Percentiles rank a stretch among this genome's conserved stretches.
phyloP scores from a whole-genome alignment of 345 rosid genomes.

The Moricandia arvensis region DNA sequence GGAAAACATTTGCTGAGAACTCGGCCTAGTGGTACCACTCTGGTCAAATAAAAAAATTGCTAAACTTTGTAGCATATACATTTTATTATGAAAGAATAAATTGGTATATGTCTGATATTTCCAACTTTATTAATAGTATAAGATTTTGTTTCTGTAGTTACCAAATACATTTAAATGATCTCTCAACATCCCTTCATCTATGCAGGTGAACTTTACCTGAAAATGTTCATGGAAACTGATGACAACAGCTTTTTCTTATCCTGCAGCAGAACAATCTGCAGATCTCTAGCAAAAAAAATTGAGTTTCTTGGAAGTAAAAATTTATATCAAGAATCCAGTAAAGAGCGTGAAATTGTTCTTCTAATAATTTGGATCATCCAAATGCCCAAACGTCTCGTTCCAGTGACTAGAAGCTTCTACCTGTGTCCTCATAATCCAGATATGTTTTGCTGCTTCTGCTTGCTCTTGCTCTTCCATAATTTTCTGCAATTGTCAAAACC shows the following conservation, averaged over 20 bases:
- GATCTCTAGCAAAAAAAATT: conserved; percentile 10
- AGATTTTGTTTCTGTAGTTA: no score
- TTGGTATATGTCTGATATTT: no score
- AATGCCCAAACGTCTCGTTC: conserved; percentile 57
- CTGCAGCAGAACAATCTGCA: conserved; percentile 22
- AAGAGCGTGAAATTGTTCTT: background rate
- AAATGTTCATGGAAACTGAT: no score
- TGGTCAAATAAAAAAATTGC: background rate
- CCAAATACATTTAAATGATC: no score
- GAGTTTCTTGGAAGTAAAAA: conserved; percentile 15
- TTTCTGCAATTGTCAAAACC: conserved; percentile 48
- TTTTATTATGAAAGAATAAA: background rate
- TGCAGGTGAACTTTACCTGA: no score
- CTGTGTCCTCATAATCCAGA: conserved; percentile 67
- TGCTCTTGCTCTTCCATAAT: conserved; percentile 56
- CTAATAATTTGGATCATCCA: conserved; percentile 45
- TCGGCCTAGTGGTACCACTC: background rate
- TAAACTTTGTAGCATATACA: no score
- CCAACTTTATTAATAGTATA: no score
- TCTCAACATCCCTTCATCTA: conserved; percentile 4
- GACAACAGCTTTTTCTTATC: conserved; percentile 13
- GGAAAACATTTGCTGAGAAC: background rate
- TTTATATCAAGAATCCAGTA: conserved; percentile 11
- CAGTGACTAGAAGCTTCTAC: conserved; percentile 72
- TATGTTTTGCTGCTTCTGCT: conserved; percentile 48